Conservation (phyloP, 2,329 filamentous ascomycete species). For the Diaporthe sp. region DNA sequence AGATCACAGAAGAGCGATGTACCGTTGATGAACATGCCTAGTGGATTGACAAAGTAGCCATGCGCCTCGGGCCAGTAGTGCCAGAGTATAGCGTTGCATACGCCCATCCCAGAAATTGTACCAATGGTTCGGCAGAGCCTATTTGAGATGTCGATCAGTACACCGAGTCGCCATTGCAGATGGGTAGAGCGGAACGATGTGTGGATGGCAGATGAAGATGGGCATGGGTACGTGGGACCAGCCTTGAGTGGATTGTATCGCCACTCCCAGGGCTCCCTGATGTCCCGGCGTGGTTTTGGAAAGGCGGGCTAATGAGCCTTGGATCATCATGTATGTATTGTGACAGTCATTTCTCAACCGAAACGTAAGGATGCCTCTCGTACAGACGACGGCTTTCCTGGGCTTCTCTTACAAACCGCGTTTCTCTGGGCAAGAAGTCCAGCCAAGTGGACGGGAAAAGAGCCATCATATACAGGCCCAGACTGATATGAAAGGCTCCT, state of each 20-base stretch:
- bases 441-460: background rate
- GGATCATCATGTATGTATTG: background rate
- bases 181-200: background rate
- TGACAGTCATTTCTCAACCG: background rate
- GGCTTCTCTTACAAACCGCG: background rate
- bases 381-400: no score
- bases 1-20: slow-evolving; percentile 58
- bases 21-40: slow-evolving; percentile 58
- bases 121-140: slow-evolving; percentile 61
- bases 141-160: slow-evolving; percentile 17
- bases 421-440: background rate
- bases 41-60: slow-evolving; percentile 59
- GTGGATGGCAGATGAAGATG: background rate
- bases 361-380: background rate
- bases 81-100: slow-evolving; percentile 58
- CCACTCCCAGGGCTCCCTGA: background rate
- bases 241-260: no score
- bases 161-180: background rate
- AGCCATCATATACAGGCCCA: background rate
- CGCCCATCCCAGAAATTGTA: slow-evolving; percentile 56
- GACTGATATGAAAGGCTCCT: background rate
- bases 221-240: background rate
- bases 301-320: no score
- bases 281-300: background rate
- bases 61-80: slow-evolving; percentile 66